Conservation (phyloP, 768 basidiomycete genomes). For the Tricholoma bakamatsutake region DNA sequence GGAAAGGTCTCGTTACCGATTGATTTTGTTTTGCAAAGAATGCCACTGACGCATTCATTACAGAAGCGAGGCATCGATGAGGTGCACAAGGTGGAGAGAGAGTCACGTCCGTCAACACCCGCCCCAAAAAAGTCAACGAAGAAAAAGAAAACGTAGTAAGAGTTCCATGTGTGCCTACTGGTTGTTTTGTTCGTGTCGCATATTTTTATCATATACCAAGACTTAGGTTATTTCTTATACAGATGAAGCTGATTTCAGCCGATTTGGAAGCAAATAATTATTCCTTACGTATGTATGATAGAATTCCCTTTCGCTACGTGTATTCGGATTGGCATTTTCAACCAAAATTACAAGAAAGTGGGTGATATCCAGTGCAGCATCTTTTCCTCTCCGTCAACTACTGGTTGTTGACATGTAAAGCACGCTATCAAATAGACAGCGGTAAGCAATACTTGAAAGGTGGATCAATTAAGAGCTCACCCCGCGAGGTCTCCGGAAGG, state of each 20-base stretch:
- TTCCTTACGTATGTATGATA: too few species aligned
- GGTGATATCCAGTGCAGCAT: not conserved
- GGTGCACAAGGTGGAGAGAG: slow-evolving; percentile 43
- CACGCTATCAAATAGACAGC: not conserved
- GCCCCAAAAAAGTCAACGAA: slow-evolving; percentile 55
- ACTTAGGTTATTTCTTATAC: too few species aligned
- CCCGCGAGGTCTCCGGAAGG: slow-evolving; percentile 11
- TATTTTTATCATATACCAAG: too few species aligned
- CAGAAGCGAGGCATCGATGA: slow-evolving; percentile 75
- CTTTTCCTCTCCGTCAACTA: not conserved
- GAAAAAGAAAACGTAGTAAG: slow-evolving; percentile 56
- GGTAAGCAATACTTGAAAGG: not conserved
- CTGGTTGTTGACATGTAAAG: not conserved
- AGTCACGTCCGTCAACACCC: slow-evolving; percentile 61
- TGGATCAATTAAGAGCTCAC: slow-evolving; percentile 4
- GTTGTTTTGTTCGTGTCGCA: too few species aligned
- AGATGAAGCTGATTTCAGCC: too few species aligned
- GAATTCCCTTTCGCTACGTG: not conserved
- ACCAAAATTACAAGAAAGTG: too few species aligned
- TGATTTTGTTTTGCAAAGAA: not conserved
- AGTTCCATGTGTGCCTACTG: too few species aligned
- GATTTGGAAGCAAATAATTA: too few species aligned
- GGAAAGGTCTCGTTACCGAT: slow-evolving; percentile 48
- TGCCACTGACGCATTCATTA: slow-evolving; percentile 1
- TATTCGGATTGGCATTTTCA: too few species aligned